A percentile compares a stretch with the other conserved stretches of the same genome.
These are phyloP conservation scores for Ustilago shanxiensis DNA, from an alignment of 1,284 basidiomycete genomes.

Conservation along the genomic window DNA sequence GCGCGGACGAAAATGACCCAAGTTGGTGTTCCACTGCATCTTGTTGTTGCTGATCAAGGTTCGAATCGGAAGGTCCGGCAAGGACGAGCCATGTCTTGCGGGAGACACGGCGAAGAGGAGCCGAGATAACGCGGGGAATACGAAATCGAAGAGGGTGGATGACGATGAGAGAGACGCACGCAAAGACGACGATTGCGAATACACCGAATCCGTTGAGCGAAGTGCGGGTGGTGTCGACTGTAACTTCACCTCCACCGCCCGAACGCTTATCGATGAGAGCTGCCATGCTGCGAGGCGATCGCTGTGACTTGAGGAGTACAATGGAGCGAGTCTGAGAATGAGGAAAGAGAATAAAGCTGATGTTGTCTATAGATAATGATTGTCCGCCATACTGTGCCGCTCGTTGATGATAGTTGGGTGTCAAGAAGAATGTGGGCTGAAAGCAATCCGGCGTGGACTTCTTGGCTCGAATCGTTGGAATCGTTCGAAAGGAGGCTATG, in stretches of 20 bases:
- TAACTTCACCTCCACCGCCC: constrained; percentile 14
- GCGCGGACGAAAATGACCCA: neutral
- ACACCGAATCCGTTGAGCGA: constrained; percentile 67
- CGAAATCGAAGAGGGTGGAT: constrained; percentile 61
- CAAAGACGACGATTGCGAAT: constrained; percentile 67
- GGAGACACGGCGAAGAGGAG: constrained; percentile 1
- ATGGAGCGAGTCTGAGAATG: neutral
- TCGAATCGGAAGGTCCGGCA: constrained; percentile 25
- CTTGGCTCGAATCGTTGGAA: neutral
- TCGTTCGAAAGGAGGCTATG: neutral
- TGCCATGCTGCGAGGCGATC: constrained; percentile 8
- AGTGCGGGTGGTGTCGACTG: constrained; percentile 40
- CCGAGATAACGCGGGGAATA: constrained; percentile 43
- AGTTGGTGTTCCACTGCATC: constrained; percentile 31
- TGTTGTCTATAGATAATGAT: neutral
- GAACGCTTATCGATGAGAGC: constrained; percentile 16
- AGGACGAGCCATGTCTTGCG: constrained; percentile 28
- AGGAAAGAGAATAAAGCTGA: neutral
- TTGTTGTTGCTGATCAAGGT: constrained; percentile 22
- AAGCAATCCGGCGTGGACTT: neutral
- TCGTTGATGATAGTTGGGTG: neutral
- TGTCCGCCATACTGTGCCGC: neutral
- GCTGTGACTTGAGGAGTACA: neutral
- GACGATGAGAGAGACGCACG: constrained; percentile 63
- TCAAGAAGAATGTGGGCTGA: constrained; percentile 1